Evolutionary conservation across 108 stramenopile genomes (phyloP), one percentile per base, ranked within the genome.

Genomic region (Cyclotella baltica): DNA sequence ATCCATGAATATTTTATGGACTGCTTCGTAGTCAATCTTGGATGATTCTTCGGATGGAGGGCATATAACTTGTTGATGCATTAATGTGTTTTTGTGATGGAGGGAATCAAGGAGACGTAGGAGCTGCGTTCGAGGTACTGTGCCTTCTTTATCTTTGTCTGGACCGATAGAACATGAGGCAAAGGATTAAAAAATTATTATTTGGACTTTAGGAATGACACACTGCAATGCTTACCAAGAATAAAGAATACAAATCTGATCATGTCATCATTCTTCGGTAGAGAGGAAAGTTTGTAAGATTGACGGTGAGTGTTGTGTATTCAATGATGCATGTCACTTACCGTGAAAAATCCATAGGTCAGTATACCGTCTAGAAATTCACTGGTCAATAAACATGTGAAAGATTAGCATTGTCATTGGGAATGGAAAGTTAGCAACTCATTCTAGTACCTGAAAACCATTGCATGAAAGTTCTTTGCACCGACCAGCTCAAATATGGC

Each of bases 191-290:
- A 0, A 35, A 30, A 69, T 36, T 1, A 28, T 25, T 15, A 66
- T 62, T 22, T 33, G 6, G 23, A 64, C 64, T 1, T 48, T n/a
- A n/a, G n/a, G n/a, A n/a, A n/a, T n/a, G n/a, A n/a, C n/a, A n/a
- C n/a, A n/a, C n/a, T n/a, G n/a, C n/a, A n/a, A n/a, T n/a, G 1
- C 55, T 59, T 58, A 35, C 67, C 76, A 4, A 77, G 61, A 23
- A 68, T 63, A 55, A 77, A 77, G 62, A 77, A 77, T 16, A 77
- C 47, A 27, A 77, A 77, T 30, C 30, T 62, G 43, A 77, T 48
- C 77, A 77, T 77, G 15, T 77, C 77, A 5, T 77, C 68, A 19
- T 58, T 46, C 59, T 76, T 35, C 18, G 18, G 43, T 8, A 35
- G 8, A 15, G n/a, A 51, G 48, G 3, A 16, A 40, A 8, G 37